A percentile compares a stretch with the other conserved stretches of the same genome.
These are phyloP conservation scores for Phaeophleospora eucalypticola DNA, from an alignment of 2,329 filamentous ascomycete genomes.

Conservation along the genomic window DNA sequence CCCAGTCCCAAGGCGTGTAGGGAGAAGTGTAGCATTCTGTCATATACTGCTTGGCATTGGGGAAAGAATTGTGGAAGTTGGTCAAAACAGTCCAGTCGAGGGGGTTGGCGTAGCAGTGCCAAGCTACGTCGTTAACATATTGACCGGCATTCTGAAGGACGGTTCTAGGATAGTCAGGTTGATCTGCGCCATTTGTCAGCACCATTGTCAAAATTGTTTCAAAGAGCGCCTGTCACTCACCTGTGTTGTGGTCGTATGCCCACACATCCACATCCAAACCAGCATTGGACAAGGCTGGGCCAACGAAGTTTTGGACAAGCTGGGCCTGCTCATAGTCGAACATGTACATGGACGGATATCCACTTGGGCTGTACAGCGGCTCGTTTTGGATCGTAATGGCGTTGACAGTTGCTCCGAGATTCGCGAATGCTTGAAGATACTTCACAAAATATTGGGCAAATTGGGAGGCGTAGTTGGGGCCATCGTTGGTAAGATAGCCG, in stretches of 20 bases:
- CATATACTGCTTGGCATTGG: slow-evolving; percentile 21
- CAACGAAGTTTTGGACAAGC: slow-evolving; percentile 16
- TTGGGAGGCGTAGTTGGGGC: slow-evolving; percentile 13
- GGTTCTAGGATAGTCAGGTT: slow-evolving; percentile 14
- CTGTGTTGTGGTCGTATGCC: slow-evolving; percentile 22
- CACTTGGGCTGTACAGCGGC: slow-evolving; percentile 4
- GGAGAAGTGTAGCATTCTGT: slow-evolving; percentile 19
- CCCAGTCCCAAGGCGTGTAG: slow-evolving; percentile 7
- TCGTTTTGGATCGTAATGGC: slow-evolving; percentile 22
- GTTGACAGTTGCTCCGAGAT: slow-evolving; percentile 11
- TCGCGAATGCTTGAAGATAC: slow-evolving; percentile 17
- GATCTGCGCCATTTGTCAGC: slow-evolving; percentile 4
- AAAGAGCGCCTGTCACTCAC: too few species aligned
- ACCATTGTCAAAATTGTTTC: too few species aligned
- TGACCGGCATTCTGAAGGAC: slow-evolving; percentile 15
- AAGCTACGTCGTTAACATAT: slow-evolving; percentile 19
- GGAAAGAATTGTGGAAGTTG: slow-evolving; percentile 8
- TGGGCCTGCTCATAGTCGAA: slow-evolving; percentile 14
- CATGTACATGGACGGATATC: slow-evolving; percentile 19
- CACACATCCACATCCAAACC: slow-evolving; percentile 13
- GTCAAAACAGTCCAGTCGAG: slow-evolving; percentile 14
- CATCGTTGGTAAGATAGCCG: slow-evolving; percentile 10
- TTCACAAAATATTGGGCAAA: slow-evolving; percentile 22
- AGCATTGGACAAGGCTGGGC: slow-evolving; percentile 15
- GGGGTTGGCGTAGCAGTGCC: slow-evolving; percentile 19